Evolutionary conservation across 345 rosid species (phyloP).

Genomic region (Excoecaria agallocha): DNA sequence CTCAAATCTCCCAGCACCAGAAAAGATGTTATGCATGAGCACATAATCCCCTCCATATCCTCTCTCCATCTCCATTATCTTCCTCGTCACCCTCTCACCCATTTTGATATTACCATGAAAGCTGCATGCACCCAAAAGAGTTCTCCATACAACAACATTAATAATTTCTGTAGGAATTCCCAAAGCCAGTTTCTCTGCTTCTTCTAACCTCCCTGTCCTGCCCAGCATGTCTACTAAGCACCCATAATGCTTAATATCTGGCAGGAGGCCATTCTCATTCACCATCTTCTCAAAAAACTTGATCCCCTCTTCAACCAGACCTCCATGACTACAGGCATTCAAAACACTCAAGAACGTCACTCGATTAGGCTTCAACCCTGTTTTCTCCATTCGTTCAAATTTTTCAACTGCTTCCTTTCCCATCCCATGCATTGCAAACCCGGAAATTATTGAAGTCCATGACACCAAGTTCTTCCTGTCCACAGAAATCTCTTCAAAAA

Average conservation of each 20-base stretch:
- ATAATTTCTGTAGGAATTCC: conserved; percentile 49
- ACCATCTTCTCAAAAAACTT: conserved; percentile 63
- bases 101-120: conserved; percentile 64
- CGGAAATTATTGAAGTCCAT: conserved; percentile 77
- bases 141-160: conserved; percentile 70
- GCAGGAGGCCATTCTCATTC: conserved; percentile 41
- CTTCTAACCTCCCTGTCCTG: conserved; percentile 73
- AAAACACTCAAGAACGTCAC: conserved; percentile 73
- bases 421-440: conserved; percentile 82
- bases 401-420: conserved; percentile 59
- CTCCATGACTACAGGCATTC: conserved; percentile 90
- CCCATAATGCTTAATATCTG: conserved; percentile 72
- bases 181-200: conserved; percentile 68
- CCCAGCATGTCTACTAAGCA: conserved; percentile 78
- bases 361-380: conserved; percentile 55
- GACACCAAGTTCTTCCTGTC: conserved; percentile 61
- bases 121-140: conserved; percentile 75
- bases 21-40: conserved; percentile 63
- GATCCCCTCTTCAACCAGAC: conserved; percentile 66
- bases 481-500: conserved; percentile 45
- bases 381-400: conserved; percentile 59
- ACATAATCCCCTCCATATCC: conserved; percentile 79
- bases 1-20: conserved; percentile 59
- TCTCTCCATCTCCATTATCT: conserved; percentile 64
- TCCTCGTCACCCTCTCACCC: conserved; percentile 66